Evolutionary conservation across 768 basidiomycete genomes (phyloP).

Genomic region (Suillus lakei): DNA sequence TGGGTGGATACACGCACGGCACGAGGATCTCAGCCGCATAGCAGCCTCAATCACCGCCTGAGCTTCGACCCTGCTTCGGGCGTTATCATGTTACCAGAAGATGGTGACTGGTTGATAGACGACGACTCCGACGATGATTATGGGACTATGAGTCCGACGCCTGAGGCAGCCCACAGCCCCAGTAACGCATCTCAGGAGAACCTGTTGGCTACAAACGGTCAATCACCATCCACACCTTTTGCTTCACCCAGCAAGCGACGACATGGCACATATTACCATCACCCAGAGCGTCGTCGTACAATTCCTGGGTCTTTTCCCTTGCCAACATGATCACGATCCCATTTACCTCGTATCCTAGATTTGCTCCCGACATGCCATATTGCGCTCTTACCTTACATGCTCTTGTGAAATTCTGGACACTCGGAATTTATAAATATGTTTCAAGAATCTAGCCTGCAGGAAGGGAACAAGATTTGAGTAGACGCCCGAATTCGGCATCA

Average conservation of each 20-base stretch:
- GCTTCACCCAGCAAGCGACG: constrained; percentile 54
- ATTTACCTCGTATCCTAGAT: constrained; percentile 4
- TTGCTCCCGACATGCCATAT: neutral
- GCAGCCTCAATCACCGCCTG: constrained; percentile 57
- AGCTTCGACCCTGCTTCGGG: constrained; percentile 89
- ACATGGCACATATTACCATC: constrained; percentile 85
- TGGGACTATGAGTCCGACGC: constrained; percentile 31
- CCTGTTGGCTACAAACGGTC: constrained; percentile 11
- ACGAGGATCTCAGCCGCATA: constrained; percentile 28
- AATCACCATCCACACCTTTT: constrained; percentile 26
- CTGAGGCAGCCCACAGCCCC: constrained; percentile 24
- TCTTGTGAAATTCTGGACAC: neutral
- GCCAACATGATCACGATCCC: constrained; percentile 2
- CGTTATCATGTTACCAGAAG: constrained; percentile 86
- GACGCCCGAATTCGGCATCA: neutral
- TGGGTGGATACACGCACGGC: constrained; percentile 58
- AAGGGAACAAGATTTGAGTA: neutral
- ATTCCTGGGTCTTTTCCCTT: constrained; percentile 64
- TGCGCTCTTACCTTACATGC: neutral
- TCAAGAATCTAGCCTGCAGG: neutral
- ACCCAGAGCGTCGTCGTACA: constrained; percentile 65
- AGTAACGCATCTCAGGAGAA: constrained; percentile 29
- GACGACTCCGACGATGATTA: constrained; percentile 52
- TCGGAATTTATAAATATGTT: neutral
- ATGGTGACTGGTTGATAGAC: constrained; percentile 66